Evolutionary conservation across 1,284 basidiomycete species (phyloP), one percentile per base, ranked within the genome.

Genomic region (Ustilago cynodontis): DNA sequence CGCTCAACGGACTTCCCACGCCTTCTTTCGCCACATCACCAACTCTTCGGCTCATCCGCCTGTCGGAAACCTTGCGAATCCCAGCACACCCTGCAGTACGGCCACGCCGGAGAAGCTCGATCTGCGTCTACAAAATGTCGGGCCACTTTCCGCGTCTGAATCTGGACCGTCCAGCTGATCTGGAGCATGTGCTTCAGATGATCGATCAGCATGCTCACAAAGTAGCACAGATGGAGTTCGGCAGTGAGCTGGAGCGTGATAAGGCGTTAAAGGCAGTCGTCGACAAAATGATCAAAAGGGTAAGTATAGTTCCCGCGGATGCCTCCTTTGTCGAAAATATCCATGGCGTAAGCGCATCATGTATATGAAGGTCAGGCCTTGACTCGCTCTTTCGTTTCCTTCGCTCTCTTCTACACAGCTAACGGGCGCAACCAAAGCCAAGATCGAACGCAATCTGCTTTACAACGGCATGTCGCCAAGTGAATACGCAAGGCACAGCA

Each of bases 171-270:
- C 73, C 73, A 37, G 61, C 67, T 14, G 73, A 76, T 35, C 37
- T 76, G 54, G 68, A 76, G 22, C 61, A 76, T 59, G 68, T 76
- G 26, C 63, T 76, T 43, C 50, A 50, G 1, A 60, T 49, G 3
- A 59, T 76, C 35, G 43, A 68, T 28, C 50, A 61, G n/a, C 67
- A 76, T 45, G 68, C 68, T 29, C 53, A 57, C 61, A 76, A 76
- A 52, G 65, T 76, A 13, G 73, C 73, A 3, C 73, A 76, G 28
- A 76, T 76, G 73, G 73, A 76, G 58, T 76, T 76, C 18, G 73
- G 73, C 18, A 76, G 65, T 47, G 73, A 66, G 33, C 55, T 76
- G 0, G 68, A 71, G 35, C 55, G 64, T 16, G 68, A 76, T 55
- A 71, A 71, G 59, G 61, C 68, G 58, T 49, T 76, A 16, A 76